Conservation (phyloP, 495 filamentous ascomycete genomes). For the Clavariopsis aquatica region DNA sequence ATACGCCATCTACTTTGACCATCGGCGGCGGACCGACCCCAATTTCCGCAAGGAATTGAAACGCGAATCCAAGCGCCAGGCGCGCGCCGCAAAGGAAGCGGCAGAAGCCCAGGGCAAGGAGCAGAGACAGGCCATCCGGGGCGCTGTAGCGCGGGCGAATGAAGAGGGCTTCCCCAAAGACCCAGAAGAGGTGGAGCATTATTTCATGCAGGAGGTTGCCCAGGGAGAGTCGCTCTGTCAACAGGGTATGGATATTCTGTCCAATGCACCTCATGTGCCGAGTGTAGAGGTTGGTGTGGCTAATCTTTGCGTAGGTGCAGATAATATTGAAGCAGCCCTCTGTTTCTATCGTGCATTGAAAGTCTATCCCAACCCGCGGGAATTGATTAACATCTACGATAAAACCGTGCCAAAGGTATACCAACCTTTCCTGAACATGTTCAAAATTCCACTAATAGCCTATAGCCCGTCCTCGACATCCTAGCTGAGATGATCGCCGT, state of each 20-base stretch:
- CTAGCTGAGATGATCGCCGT: conserved; percentile 97
- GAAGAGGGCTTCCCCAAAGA: conserved; percentile 88
- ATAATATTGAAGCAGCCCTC: conserved; percentile 80
- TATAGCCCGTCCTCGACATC: conserved; percentile 83
- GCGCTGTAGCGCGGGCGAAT: conserved; percentile 72
- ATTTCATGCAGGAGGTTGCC: conserved; percentile 94
- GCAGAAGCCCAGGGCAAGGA: conserved; percentile 57
- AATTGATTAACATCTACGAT: conserved; percentile 94
- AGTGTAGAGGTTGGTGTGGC: neutral
- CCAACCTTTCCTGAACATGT: neutral
- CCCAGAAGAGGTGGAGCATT: conserved; percentile 85
- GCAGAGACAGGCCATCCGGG: conserved; percentile 72
- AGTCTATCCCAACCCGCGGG: conserved; percentile 91
- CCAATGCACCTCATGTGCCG: neutral
- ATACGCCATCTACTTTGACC: conserved; percentile 93
- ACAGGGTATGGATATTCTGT: conserved; percentile 58
- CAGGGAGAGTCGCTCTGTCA: conserved; percentile 75
- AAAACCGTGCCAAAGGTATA: conserved; percentile 89
- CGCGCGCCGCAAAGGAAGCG: conserved; percentile 38
- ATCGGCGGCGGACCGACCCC: conserved; percentile 81
- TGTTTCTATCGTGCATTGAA: conserved; percentile 98
- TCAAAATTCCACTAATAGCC: conserved; percentile 28
- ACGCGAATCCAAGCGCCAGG: conserved; percentile 75
- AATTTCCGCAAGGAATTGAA: conserved; percentile 84
- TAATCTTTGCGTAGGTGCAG: conserved; percentile 55